Conservation (phyloP, 2,329 filamentous ascomycete species). For the Arthrinium puccinioides region DNA sequence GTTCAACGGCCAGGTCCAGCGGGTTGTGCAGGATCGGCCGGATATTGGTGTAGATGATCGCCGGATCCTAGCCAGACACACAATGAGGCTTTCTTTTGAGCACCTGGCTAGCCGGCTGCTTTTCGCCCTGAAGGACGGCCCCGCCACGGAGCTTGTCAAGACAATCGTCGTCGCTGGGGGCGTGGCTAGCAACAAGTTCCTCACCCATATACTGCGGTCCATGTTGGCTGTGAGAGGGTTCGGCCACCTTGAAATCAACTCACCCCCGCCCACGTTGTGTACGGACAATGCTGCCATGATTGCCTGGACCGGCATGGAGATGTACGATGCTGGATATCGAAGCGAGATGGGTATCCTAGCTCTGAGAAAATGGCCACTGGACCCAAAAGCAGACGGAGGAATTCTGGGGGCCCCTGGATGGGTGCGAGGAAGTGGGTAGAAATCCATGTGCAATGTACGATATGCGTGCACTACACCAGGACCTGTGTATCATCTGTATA, state of each 20-base stretch:
- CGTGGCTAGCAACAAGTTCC: conserved; percentile 77
- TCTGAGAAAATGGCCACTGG: conserved; percentile 68
- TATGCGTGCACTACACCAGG: no score
- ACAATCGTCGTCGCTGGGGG: conserved; percentile 82
- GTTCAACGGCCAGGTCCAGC: conserved; percentile 57
- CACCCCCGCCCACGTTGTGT: conserved; percentile 72
- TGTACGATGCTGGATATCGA: conserved; percentile 73
- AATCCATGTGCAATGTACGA: no score
- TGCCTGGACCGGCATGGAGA: conserved; percentile 86
- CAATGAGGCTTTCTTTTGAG: conserved; percentile 79
- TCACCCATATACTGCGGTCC: conserved; percentile 56
- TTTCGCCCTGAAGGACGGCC: conserved; percentile 48
- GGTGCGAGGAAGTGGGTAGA: no score
- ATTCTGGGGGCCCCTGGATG: conserved; percentile 41
- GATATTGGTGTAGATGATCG: conserved; percentile 53
- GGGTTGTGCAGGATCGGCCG: conserved; percentile 35
- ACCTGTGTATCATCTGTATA: conserved; percentile 1
- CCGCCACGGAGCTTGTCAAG: not conserved
- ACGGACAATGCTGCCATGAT: conserved; percentile 99
- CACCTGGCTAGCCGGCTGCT: conserved; percentile 73
- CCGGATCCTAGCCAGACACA: conserved; percentile 59
- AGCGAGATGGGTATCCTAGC: conserved; percentile 54
- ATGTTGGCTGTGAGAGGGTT: conserved; percentile 62
- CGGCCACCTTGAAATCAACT: conserved; percentile 52
- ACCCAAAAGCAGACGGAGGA: conserved; percentile 52